phyloP scores from a whole-genome alignment of 345 rosid genomes.

The Physaria fendleri region DNA sequence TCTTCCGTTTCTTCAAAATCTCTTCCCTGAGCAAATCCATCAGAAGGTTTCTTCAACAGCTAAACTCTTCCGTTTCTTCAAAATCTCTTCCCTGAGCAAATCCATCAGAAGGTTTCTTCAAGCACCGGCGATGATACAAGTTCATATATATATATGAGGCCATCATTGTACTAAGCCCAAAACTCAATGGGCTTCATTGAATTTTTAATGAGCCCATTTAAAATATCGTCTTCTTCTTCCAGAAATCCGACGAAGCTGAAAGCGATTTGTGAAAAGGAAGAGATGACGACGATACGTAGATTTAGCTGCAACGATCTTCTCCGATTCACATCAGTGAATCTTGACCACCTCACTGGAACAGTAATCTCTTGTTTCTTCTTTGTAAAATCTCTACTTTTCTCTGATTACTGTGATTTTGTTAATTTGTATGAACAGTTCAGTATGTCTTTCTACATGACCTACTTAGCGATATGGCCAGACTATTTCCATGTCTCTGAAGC shows the following conservation, averaged over 20 bases:
- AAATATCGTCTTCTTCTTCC: not conserved
- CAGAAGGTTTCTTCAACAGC: slow-evolving; percentile 24
- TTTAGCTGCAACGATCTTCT: slow-evolving; percentile 95
- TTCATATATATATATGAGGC: slow-evolving; percentile 18
- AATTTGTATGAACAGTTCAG: slow-evolving; percentile 54
- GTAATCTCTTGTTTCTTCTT: slow-evolving; percentile 28
- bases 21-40: slow-evolving; percentile 84
- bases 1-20: slow-evolving; percentile 63
- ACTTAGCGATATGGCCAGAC: slow-evolving; percentile 95
- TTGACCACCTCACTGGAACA: slow-evolving; percentile 95
- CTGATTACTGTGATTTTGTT: not conserved
- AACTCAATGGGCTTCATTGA: not conserved
- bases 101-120: slow-evolving; percentile 43
- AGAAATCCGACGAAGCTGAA: slow-evolving; percentile 1
- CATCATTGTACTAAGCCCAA: not conserved
- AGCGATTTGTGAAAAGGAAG: slow-evolving; percentile 16
- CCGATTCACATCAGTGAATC: slow-evolving; percentile 70
- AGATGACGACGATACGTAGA: slow-evolving; percentile 89
- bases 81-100: slow-evolving; percentile 66
- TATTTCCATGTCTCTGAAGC: slow-evolving; percentile 92
- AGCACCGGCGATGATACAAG: no score
- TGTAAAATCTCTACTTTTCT: not conserved
- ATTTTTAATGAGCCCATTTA: not conserved
- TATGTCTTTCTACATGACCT: slow-evolving; percentile 96
- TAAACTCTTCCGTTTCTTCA: slow-evolving; percentile 61